A percentile compares a stretch with the other conserved stretches of the same genome.
phyloP scores from a whole-genome alignment of 2,329 filamentous ascomycete species.

The Dothideomycetidae sp. region DNA sequence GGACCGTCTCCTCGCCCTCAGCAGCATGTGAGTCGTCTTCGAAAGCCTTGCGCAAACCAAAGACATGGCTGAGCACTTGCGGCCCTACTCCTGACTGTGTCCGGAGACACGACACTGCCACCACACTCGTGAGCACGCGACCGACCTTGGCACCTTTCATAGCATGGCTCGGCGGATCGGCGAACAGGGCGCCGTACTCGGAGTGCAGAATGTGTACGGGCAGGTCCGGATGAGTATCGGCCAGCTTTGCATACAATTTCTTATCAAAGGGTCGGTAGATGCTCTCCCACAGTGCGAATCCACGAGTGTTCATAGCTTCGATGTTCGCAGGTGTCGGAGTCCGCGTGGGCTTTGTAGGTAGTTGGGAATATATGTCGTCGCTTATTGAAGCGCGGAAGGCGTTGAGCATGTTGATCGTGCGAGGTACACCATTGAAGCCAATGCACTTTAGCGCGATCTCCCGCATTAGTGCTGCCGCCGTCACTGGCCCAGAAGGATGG shows the following conservation, averaged over 20 bases:
- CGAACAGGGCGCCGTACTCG: slow-evolving; percentile 61
- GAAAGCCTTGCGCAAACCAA: slow-evolving; percentile 62
- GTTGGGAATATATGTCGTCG: slow-evolving; percentile 34
- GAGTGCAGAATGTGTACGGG: slow-evolving; percentile 64
- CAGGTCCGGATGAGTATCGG: slow-evolving; percentile 63
- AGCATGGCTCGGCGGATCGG: slow-evolving; percentile 42
- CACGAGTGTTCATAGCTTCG: slow-evolving; percentile 40
- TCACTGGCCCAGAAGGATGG: slow-evolving; percentile 24
- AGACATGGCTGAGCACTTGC: slow-evolving; percentile 69
- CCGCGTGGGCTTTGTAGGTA: slow-evolving; percentile 46
- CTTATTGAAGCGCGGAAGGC: slow-evolving; percentile 54
- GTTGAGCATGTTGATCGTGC: slow-evolving; percentile 69
- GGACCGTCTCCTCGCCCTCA: slow-evolving; percentile 37
- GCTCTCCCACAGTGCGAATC: slow-evolving; percentile 55
- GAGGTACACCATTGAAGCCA: slow-evolving; percentile 65
- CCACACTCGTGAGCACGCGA: slow-evolving; percentile 54
- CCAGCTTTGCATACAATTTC: slow-evolving; percentile 58
- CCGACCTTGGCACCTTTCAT: slow-evolving; percentile 42
- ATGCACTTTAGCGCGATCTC: slow-evolving; percentile 66
- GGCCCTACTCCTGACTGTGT: slow-evolving; percentile 71
- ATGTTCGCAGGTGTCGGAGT: slow-evolving; percentile 32
- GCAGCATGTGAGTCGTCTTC: slow-evolving; percentile 47
- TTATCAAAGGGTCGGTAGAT: slow-evolving; percentile 62
- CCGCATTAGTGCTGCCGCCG: slow-evolving; percentile 56
- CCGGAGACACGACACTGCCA: slow-evolving; percentile 60